Percentiles rank a stretch among this genome's conserved stretches.
phyloP scores from a whole-genome alignment of 2,329 filamentous ascomycete genomes.

The Diaporthe ilicicola region DNA sequence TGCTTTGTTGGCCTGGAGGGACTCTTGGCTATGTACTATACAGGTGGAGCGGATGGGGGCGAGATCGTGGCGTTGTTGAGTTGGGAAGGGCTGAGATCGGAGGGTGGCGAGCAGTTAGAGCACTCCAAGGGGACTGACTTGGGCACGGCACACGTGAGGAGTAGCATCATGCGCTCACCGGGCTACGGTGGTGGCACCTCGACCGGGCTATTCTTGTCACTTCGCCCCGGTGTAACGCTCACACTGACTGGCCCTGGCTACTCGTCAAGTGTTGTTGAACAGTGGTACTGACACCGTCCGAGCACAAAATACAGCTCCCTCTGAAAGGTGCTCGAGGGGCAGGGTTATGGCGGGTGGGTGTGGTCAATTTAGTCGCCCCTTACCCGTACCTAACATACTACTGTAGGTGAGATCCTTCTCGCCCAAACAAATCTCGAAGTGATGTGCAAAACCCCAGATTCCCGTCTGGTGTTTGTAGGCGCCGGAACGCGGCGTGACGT shows the following conservation, averaged over 20 bases:
- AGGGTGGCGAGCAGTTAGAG: neutral
- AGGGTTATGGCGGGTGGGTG: neutral
- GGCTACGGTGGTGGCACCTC: no score
- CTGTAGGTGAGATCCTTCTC: neutral
- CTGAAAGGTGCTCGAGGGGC: no score
- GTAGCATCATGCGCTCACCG: neutral
- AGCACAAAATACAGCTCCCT: no score
- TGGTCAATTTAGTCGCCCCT: neutral
- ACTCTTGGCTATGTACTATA: no score
- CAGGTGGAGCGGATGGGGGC: neutral
- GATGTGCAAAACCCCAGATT: neutral
- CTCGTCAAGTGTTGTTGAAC: no score
- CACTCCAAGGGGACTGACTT: no score
- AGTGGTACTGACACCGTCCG: no score
- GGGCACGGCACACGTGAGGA: constrained; percentile 7
- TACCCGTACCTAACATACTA: neutral
- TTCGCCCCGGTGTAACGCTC: no score
- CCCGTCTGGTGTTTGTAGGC: neutral
- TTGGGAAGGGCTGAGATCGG: neutral
- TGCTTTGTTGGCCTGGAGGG: neutral
- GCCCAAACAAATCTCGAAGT: neutral
- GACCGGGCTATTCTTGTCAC: no score
- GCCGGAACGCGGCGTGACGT: constrained; percentile 22
- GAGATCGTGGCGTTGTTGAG: neutral
- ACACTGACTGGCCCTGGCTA: no score